Evolutionary conservation across 2,329 filamentous ascomycete species (phyloP).

Genomic region (Zalaria sp.): DNA sequence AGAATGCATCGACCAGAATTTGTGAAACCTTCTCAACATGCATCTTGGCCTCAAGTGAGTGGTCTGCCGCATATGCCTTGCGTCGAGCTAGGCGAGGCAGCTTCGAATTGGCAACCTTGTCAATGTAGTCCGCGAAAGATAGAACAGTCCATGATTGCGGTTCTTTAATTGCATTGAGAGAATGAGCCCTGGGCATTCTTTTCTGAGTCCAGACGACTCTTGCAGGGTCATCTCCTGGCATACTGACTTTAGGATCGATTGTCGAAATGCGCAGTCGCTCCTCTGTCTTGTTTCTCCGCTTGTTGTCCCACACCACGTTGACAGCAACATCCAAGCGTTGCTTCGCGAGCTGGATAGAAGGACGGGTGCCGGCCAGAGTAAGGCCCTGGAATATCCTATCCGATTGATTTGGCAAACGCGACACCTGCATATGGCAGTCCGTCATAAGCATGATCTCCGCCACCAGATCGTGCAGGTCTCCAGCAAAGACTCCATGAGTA

Average conservation of each 20-base stretch:
- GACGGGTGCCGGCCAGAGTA: background rate
- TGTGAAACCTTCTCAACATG: constrained; percentile 8
- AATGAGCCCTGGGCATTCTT: background rate
- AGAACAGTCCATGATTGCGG: constrained; percentile 1
- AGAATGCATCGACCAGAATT: constrained; percentile 8
- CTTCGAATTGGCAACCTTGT: background rate
- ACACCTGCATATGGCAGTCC: constrained; percentile 4
- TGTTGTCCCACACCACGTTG: background rate
- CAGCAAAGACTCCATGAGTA: constrained; percentile 3
- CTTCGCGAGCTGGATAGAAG: background rate
- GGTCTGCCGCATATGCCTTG: background rate
- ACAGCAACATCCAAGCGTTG: constrained; percentile 1
- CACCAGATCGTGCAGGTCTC: constrained; percentile 1
- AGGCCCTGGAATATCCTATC: constrained; percentile 1
- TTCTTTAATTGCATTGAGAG: background rate
- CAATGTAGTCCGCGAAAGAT: constrained; percentile 4
- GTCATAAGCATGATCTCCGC: constrained; percentile 3
- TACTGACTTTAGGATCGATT: background rate
- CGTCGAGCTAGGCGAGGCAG: background rate
- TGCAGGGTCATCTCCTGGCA: too few relatives aligned
- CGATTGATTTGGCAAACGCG: background rate
- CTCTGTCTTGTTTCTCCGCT: background rate
- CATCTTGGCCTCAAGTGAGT: background rate
- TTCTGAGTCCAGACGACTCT: background rate
- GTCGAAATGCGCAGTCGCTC: background rate